Evolutionary conservation across 176 grass and related monocot species (phyloP).

Genomic region (Oryza rufipogon): DNA sequence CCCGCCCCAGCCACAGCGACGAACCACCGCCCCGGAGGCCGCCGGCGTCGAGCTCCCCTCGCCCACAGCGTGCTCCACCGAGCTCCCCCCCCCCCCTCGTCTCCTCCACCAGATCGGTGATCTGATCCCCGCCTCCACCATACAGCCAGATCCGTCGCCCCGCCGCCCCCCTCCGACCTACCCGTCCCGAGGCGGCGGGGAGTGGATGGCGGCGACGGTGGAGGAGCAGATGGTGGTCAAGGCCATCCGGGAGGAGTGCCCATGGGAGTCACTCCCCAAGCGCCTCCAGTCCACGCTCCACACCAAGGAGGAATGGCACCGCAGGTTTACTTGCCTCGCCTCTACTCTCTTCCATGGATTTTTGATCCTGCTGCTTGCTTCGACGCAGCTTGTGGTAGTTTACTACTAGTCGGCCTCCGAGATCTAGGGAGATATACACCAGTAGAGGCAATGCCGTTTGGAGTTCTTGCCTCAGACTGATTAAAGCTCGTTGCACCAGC

Average conservation of each 20-base stretch:
- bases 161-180: neutral
- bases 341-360: constrained; percentile 1
- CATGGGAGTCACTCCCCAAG: constrained; percentile 90
- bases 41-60: neutral
- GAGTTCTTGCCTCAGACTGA: neutral
- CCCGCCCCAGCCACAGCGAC: neutral
- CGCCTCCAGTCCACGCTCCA: constrained; percentile 68
- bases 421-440: neutral
- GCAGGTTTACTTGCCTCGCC: constrained; percentile 45
- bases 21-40: constrained; percentile 8
- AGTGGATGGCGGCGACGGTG: constrained; percentile 51
- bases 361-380: constrained; percentile 33
- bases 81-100: neutral
- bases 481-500: neutral
- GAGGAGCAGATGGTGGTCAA: constrained; percentile 96
- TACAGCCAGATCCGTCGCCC: constrained; percentile 44
- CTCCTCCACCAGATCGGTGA: constrained; percentile 33
- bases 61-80: neutral
- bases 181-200: constrained; percentile 23
- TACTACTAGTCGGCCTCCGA: neutral
- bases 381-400: neutral
- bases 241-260: constrained; percentile 84
- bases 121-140: constrained; percentile 27
- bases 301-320: constrained; percentile 94
- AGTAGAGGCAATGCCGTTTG: constrained; percentile 11